Conservation (phyloP, 441 rosid species). For the Croton laevigatus region DNA sequence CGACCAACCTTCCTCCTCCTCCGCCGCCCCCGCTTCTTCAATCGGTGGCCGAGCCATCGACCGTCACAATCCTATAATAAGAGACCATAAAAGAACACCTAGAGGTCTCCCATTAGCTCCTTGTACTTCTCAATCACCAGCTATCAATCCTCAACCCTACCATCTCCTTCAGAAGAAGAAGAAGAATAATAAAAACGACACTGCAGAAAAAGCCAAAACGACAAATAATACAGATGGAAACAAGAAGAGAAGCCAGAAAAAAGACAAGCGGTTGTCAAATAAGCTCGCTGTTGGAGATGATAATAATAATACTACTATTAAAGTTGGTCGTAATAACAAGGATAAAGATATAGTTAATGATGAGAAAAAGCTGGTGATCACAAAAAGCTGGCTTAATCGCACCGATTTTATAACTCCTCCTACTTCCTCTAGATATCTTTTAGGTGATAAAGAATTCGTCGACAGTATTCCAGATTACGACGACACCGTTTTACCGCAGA, state of each 20-base stretch:
- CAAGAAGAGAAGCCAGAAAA: conserved; percentile 27
- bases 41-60: conserved; percentile 82
- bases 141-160: conserved; percentile 55
- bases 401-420: conserved; percentile 58
- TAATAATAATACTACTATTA: conserved; percentile 2
- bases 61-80: conserved; percentile 91
- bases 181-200: conserved; percentile 10
- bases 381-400: conserved; percentile 30
- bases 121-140: conserved; percentile 44
- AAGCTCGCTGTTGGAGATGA: conserved; percentile 14
- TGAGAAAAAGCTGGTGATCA: conserved; percentile 26
- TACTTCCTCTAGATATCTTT: conserved; percentile 68
- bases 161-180: conserved; percentile 43
- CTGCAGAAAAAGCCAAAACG: background rate
- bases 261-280: conserved; percentile 25
- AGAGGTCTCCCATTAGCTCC: conserved; percentile 48
- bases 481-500: conserved; percentile 41
- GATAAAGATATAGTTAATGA: background rate
- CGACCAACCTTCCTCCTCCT: conserved; percentile 48
- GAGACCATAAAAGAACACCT: conserved; percentile 64
- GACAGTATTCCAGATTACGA: conserved; percentile 58
- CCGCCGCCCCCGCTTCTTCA: conserved; percentile 33
- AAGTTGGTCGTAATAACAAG: background rate
- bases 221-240: conserved; percentile 18
- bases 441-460: conserved; percentile 37